Conservation (phyloP, 2,329 filamentous ascomycete species). For the Massarina eburnea region DNA sequence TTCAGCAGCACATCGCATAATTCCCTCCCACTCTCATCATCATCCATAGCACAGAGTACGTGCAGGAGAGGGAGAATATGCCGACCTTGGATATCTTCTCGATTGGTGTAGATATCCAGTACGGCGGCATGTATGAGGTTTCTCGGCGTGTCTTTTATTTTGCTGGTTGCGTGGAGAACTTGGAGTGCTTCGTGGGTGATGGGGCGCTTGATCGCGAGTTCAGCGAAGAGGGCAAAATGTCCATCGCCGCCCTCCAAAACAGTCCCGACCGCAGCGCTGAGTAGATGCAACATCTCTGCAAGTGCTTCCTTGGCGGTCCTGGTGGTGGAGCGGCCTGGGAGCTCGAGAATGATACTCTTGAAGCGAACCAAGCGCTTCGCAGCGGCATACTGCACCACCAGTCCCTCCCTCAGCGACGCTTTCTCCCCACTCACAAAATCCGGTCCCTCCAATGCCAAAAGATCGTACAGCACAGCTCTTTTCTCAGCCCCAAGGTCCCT, state of each 20-base stretch:
- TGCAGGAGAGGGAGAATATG: constrained; percentile 19
- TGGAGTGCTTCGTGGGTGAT: constrained; percentile 23
- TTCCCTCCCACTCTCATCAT: constrained; percentile 11
- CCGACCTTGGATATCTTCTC: constrained; percentile 16
- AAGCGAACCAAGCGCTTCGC: constrained; percentile 17
- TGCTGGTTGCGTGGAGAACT: constrained; percentile 22
- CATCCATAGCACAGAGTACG: constrained; percentile 20
- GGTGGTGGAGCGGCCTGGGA: constrained; percentile 14
- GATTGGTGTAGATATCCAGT: constrained; percentile 10
- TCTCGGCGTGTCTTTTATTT: constrained; percentile 13
- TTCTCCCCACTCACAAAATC: constrained; percentile 23
- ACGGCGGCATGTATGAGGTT: constrained; percentile 15
- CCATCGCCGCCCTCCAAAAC: constrained; percentile 1
- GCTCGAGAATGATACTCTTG: constrained; percentile 21
- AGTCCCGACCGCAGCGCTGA: constrained; percentile 12
- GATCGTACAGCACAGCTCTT: constrained; percentile 21
- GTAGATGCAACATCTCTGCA: constrained; percentile 15
- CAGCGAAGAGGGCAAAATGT: constrained; percentile 21
- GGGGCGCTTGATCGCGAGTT: constrained; percentile 15
- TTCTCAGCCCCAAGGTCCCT: constrained; percentile 13
- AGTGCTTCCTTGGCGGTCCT: constrained; percentile 20
- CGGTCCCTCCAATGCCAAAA: constrained; percentile 34
- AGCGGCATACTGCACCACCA: constrained; percentile 22
- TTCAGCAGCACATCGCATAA: constrained; percentile 19
- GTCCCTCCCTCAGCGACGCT: constrained; percentile 22